phyloP scores from a whole-genome alignment of 129 eudicot genomes.

The Flaveria brownii region DNA sequence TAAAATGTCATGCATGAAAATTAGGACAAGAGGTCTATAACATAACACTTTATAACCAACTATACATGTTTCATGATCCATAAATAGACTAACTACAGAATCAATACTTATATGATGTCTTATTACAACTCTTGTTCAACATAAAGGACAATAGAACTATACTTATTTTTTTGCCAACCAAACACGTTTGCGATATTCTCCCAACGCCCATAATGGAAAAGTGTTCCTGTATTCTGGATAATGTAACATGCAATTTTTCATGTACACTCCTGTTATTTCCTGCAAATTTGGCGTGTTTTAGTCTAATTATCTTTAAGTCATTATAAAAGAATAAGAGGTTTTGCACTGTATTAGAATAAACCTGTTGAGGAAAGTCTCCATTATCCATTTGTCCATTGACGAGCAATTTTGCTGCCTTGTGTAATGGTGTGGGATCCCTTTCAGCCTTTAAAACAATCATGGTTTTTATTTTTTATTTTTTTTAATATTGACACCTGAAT shows the following conservation, averaged over 20 bases:
- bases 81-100: neutral
- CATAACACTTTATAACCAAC: neutral
- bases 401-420: slow-evolving; percentile 40
- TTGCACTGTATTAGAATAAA: neutral
- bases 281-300: neutral
- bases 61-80: neutral
- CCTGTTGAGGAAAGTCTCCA: slow-evolving; percentile 45
- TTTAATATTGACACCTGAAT: neutral
- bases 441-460: slow-evolving; percentile 20
- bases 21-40: neutral
- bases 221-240: slow-evolving; percentile 36
- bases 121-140: slow-evolving; percentile 5
- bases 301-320: neutral
- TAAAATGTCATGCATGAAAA: too few relatives aligned
- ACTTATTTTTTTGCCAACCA: slow-evolving; percentile 22
- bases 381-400: slow-evolving; percentile 35
- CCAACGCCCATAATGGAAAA: slow-evolving; percentile 35
- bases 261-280: slow-evolving; percentile 38
- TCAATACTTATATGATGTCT: neutral
- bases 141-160: slow-evolving; percentile 4
- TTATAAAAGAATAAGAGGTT: neutral
- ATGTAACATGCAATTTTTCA: slow-evolving; percentile 44
- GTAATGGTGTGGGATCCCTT: slow-evolving; percentile 36
- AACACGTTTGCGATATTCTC: slow-evolving; percentile 32
- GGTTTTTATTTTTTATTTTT: neutral